phyloP scores from a whole-genome alignment of 2,329 filamentous ascomycete species.

The Fusarium secorum region DNA sequence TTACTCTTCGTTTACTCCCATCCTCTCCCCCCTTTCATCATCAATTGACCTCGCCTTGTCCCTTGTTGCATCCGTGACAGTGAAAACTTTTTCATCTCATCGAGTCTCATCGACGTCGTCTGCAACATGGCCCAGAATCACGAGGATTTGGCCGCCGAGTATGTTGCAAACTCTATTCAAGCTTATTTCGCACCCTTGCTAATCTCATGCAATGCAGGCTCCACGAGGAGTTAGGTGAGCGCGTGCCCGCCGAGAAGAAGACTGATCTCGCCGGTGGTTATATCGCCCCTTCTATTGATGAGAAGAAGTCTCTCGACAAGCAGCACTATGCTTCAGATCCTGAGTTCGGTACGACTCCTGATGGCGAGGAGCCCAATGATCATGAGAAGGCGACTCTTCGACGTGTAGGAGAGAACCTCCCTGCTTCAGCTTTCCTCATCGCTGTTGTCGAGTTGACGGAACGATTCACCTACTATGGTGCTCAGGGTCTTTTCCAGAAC shows the following conservation, averaged over 20 bases:
- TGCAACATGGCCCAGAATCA: conserved; percentile 46
- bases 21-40: conserved; percentile 1
- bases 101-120: not conserved
- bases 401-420: conserved; percentile 63
- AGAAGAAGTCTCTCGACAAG: conserved; percentile 38
- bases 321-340: conserved; percentile 32
- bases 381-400: conserved; percentile 59
- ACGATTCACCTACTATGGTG: conserved; percentile 66
- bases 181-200: conserved; percentile 11
- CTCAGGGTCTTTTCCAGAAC: conserved; percentile 63
- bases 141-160: conserved; percentile 47
- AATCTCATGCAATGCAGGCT: conserved; percentile 35
- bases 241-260: conserved; percentile 34
- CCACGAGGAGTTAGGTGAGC: conserved; percentile 41
- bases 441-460: conserved; percentile 64
- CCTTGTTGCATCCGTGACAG: conserved; percentile 12
- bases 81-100: conserved; percentile 1
- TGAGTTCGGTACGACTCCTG: conserved; percentile 47
- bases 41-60: not conserved
- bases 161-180: conserved; percentile 30
- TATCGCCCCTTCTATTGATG: conserved; percentile 36
- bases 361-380: conserved; percentile 61
- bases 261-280: conserved; percentile 39
- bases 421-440: conserved; percentile 63
- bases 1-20: conserved; percentile 19